Percentiles rank a stretch among this genome's conserved stretches.
These are phyloP conservation scores for Backusella psychrophila DNA, from an alignment of 192 early-diverging fungal species.

Conservation along the genomic window DNA sequence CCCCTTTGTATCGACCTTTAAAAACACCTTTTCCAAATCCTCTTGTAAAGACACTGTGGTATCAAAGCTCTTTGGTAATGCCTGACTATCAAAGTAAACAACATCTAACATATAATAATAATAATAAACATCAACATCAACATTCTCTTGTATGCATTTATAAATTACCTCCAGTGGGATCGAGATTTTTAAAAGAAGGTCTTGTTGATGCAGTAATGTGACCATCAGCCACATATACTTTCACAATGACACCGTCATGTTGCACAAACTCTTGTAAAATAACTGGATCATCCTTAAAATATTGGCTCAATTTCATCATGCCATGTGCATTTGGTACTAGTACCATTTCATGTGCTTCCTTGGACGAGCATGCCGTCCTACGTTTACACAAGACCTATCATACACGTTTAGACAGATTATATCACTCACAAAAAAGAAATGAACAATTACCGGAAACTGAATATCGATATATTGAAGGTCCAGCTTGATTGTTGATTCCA, in stretches of 20 bases:
- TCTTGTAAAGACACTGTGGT: neutral
- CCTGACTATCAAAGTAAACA: constrained; percentile 38
- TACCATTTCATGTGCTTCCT: constrained; percentile 36
- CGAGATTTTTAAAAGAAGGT: constrained; percentile 33
- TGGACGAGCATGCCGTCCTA: constrained; percentile 32
- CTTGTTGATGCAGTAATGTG: constrained; percentile 18
- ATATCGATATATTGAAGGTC: neutral
- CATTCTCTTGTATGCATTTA: neutral
- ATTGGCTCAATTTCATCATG: constrained; percentile 8
- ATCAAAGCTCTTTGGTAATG: constrained; percentile 34
- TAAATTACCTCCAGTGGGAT: neutral
- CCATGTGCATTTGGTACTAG: constrained; percentile 15
- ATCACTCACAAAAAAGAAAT: no score
- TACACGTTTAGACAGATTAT: no score
- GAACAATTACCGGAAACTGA: constrained; percentile 21
- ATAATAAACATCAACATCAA: neutral
- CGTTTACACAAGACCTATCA: constrained; percentile 34
- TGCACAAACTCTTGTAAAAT: constrained; percentile 39
- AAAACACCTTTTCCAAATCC: neutral
- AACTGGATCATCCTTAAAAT: constrained; percentile 19
- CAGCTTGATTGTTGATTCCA: neutral
- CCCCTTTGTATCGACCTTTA: neutral
- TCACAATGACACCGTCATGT: constrained; percentile 38
- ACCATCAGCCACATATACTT: constrained; percentile 34
- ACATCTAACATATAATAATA: neutral